Evolutionary conservation across 495 filamentous ascomycete species (phyloP), one percentile per base, ranked within the genome.

Genomic region (Achaetomiella virescens): DNA sequence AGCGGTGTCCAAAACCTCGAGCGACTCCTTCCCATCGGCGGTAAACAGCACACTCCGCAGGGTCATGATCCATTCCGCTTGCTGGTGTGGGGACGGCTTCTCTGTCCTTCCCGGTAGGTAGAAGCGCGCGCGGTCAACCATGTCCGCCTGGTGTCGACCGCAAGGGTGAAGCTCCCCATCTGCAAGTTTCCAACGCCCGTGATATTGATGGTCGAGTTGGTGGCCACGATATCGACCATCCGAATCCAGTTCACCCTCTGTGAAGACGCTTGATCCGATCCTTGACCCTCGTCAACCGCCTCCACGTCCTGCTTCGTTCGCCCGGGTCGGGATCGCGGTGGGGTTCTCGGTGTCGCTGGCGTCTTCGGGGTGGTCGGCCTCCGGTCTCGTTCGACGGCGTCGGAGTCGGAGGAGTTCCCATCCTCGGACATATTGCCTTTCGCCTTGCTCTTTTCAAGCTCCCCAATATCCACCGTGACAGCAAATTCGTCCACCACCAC

Each of bases 41-140:
- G 87, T 89, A 54, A 98, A 95, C 3, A 97, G 75, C 43, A 97
- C 79, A 67, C 91, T 95, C 50, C 89, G 84, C 37, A 90, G 69
- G 8, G 85, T 88, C 64, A 93, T 78, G 55, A 95, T 90, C 93
- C 95, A 97, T 73, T 99, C 95, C 1, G 91, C 91, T 24, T 93
- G 92, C 20, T 82, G 79, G 62, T 92, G 85, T 48, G 87, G 82
- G 22, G 77, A 78, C n/a, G 80, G 78, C 46, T 82, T 79, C 52
- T 87, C 78, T 55, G 83, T 85, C 65, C 84, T 83, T 46, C 75
- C 67, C 66, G 90, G 91, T 58, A 90, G 85, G 72, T 96, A 97
- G 58, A 97, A 83, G 58, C 90, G 86, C 47, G 88, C 90, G 59
- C 90, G 80, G 63, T 97, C 91, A 42, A 95, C 88, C 72, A 92